Percentiles rank a stretch among this genome's conserved stretches.
phyloP scores from a whole-genome alignment of 768 basidiomycete species.

The Auricularia cornea region DNA sequence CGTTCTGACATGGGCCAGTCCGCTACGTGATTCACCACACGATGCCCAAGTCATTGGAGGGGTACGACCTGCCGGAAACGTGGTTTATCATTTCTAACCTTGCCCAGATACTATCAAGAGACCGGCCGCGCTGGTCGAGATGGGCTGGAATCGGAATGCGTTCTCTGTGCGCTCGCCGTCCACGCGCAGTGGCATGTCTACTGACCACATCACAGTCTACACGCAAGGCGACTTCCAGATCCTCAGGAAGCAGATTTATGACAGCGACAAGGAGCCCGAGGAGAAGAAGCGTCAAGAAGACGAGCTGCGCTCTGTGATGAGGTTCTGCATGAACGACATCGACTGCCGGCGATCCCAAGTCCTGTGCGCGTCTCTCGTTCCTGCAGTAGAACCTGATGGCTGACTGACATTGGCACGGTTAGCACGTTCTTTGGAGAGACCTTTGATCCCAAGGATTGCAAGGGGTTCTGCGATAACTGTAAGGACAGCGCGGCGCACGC shows the following conservation, averaged over 20 bases:
- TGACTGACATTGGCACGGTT: not conserved
- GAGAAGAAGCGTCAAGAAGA: conserved; percentile 61
- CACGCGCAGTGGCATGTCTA: not conserved
- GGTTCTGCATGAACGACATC: conserved; percentile 70
- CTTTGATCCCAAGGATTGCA: conserved; percentile 62
- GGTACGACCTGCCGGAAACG: no score
- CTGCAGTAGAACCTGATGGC: no score
- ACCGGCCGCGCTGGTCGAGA: conserved; percentile 96
- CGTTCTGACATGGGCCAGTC: conserved; percentile 38
- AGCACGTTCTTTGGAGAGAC: conserved; percentile 65
- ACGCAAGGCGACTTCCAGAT: conserved; percentile 46
- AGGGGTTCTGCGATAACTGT: conserved; percentile 79
- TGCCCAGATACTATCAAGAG: conserved; percentile 78
- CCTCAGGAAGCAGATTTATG: conserved; percentile 53
- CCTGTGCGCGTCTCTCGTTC: conserved; percentile 33
- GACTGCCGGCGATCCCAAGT: conserved; percentile 84
- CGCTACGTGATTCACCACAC: conserved; percentile 88
- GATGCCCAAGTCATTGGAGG: conserved; percentile 76
- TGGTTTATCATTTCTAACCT: conserved; percentile 4
- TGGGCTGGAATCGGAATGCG: conserved; percentile 71
- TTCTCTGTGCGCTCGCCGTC: conserved; percentile 59
- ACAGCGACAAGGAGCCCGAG: conserved; percentile 39
- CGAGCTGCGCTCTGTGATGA: conserved; percentile 59
- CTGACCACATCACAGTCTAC: conserved; percentile 45
- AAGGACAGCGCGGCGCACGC: conserved; percentile 36